Percentiles rank a stretch among this genome's conserved stretches.
Evolutionary conservation across 1,284 basidiomycete genomes (phyloP).

Genomic region (Vanrija sp.): DNA sequence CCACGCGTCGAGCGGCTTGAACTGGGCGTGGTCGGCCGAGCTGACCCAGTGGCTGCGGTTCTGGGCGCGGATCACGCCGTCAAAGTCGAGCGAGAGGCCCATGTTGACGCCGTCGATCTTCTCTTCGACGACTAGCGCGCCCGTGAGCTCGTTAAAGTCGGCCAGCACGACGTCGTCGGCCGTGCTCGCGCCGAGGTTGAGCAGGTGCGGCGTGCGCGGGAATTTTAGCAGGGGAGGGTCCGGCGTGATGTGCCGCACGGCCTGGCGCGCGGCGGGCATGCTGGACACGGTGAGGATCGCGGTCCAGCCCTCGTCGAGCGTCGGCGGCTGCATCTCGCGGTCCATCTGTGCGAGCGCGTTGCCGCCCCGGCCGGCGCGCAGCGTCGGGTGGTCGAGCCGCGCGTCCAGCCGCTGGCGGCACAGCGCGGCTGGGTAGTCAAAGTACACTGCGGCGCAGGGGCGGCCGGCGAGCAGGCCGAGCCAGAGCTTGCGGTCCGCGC

Average conservation of each 20-base stretch:
- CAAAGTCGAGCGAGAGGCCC: slow-evolving; percentile 58
- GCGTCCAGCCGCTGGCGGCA: slow-evolving; percentile 58
- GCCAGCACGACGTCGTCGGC: slow-evolving; percentile 53
- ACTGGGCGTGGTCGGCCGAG: slow-evolving; percentile 57
- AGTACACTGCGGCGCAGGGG: slow-evolving; percentile 56
- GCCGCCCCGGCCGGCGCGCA: slow-evolving; percentile 58
- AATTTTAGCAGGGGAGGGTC: slow-evolving; percentile 55
- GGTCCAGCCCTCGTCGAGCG: slow-evolving; percentile 56
- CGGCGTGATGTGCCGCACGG: slow-evolving; percentile 53
- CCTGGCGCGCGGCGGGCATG: slow-evolving; percentile 45
- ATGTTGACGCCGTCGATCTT: slow-evolving; percentile 66
- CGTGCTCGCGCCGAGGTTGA: slow-evolving; percentile 58
- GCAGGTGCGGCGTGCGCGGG: slow-evolving; percentile 59
- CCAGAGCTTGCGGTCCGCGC: slow-evolving; percentile 54
- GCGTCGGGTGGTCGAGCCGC: slow-evolving; percentile 58
- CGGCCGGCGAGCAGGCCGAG: slow-evolving; percentile 51
- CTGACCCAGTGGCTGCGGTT: slow-evolving; percentile 63
- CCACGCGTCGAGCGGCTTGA: slow-evolving; percentile 58
- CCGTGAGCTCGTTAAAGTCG: slow-evolving; percentile 3
- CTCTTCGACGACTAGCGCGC: slow-evolving; percentile 56
- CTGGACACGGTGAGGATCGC: slow-evolving; percentile 49
- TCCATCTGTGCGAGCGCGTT: slow-evolving; percentile 59
- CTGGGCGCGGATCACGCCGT: slow-evolving; percentile 55
- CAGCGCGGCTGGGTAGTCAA: slow-evolving; percentile 56
- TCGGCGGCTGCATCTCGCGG: slow-evolving; percentile 52